These are phyloP conservation scores for Cystobasidiaceae sp. DNA, from an alignment of 1,284 basidiomycete genomes.

Conservation along the genomic window DNA sequence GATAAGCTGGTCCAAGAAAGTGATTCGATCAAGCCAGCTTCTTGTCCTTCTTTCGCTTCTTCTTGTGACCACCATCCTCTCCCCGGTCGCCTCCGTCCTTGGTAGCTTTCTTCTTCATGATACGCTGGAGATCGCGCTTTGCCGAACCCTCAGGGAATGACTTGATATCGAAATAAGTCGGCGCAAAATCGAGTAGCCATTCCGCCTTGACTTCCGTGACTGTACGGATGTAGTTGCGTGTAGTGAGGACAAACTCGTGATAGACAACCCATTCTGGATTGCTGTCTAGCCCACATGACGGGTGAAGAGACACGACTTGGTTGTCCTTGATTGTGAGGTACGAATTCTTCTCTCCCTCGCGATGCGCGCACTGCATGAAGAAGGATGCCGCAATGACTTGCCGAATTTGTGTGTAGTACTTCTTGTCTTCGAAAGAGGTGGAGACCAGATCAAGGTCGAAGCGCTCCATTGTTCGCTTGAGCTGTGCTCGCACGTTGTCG, in stretches of 20 bases:
- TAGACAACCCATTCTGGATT: constrained; percentile 96
- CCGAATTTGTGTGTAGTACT: constrained; percentile 72
- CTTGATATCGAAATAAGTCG: constrained; percentile 69
- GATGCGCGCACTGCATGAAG: constrained; percentile 98
- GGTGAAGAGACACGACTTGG: constrained; percentile 88
- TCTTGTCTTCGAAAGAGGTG: constrained; percentile 66
- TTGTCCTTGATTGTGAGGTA: constrained; percentile 92
- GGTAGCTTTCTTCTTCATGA: constrained; percentile 48
- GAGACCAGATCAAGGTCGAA: constrained; percentile 61
- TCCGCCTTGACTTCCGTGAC: constrained; percentile 83
- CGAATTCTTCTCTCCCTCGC: constrained; percentile 73
- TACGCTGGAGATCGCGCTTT: constrained; percentile 60
- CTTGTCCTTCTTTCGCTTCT: constrained; percentile 32
- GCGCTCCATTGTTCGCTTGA: constrained; percentile 88
- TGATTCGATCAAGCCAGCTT: not conserved
- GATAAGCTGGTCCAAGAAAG: too few relatives aligned
- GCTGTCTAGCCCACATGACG: constrained; percentile 85
- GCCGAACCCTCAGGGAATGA: constrained; percentile 67
- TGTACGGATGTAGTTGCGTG: constrained; percentile 77
- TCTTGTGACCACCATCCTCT: constrained; percentile 20
- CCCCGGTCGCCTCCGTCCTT: constrained; percentile 17
- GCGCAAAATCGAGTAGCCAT: constrained; percentile 82
- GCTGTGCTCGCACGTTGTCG: constrained; percentile 89
- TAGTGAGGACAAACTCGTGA: constrained; percentile 93
- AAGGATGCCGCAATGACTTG: constrained; percentile 85